These are phyloP conservation scores for Mariannaea sp. DNA, from an alignment of 2,329 filamentous ascomycete genomes.

Conservation along the genomic window DNA sequence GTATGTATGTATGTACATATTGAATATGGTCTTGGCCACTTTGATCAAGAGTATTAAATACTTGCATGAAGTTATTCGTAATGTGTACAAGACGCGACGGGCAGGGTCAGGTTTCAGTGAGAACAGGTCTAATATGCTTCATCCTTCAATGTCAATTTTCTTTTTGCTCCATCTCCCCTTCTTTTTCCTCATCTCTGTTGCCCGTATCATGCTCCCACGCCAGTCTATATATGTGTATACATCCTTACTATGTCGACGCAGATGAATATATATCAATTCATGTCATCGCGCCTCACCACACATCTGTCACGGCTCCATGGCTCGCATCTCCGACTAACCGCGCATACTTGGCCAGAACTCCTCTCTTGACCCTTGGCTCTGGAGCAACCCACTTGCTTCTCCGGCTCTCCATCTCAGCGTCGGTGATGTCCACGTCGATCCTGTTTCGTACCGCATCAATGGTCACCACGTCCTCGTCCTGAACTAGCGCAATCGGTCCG, in stretches of 20 bases:
- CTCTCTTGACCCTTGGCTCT: conserved; percentile 74
- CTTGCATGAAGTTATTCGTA: too few relatives aligned
- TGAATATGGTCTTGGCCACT: too few relatives aligned
- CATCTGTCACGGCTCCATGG: conserved; percentile 86
- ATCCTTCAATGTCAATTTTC: not conserved
- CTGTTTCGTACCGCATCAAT: conserved; percentile 84
- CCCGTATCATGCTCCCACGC: not conserved
- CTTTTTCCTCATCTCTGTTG: not conserved
- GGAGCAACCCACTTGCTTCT: conserved; percentile 72
- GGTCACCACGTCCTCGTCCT: conserved; percentile 79
- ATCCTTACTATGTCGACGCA: too few relatives aligned
- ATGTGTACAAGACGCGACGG: not conserved
- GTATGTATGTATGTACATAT: conserved; percentile 5
- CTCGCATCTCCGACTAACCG: conserved; percentile 87
- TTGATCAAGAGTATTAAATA: too few relatives aligned
- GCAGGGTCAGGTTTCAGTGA: not conserved
- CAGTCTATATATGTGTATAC: too few relatives aligned
- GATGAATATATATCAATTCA: too few relatives aligned
- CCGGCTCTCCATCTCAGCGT: conserved; percentile 71
- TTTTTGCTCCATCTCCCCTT: not conserved
- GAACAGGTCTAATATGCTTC: not conserved
- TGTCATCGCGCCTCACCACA: conserved; percentile 38
- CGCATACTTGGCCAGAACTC: conserved; percentile 89
- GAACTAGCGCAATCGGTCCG: conserved; percentile 83
- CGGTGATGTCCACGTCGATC: conserved; percentile 69